Percentiles rank a stretch among this genome's conserved stretches.
Evolutionary conservation across 305 asterid genomes (phyloP).

Genomic region (Salvia sclarea): DNA sequence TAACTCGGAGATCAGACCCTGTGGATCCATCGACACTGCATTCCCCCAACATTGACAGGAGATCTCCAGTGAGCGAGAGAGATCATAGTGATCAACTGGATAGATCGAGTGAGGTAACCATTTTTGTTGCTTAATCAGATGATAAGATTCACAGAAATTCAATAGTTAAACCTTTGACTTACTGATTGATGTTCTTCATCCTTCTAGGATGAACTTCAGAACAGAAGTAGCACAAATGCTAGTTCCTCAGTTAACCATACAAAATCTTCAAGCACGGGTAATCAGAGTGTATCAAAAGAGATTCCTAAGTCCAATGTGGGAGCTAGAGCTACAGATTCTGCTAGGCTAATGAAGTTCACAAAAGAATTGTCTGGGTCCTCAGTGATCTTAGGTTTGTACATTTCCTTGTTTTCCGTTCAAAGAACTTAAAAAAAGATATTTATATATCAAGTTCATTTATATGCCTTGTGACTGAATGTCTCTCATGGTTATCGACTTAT

Average conservation of each 20-base stretch:
- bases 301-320: constrained; percentile 62
- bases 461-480: background rate
- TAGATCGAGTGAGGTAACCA: constrained; percentile 54
- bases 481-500: constrained; percentile 13
- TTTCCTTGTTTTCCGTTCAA: constrained; percentile 10
- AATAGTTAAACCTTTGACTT: constrained; percentile 19
- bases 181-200: constrained; percentile 27
- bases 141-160: background rate
- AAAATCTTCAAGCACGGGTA: constrained; percentile 44
- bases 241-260: constrained; percentile 51
- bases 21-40: constrained; percentile 50
- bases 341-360: constrained; percentile 86
- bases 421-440: constrained; percentile 1
- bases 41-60: constrained; percentile 59
- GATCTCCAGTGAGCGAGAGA: constrained; percentile 47
- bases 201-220: constrained; percentile 62
- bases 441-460: constrained; percentile 12
- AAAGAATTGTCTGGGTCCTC: constrained; percentile 76
- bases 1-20: constrained; percentile 71
- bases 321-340: constrained; percentile 93
- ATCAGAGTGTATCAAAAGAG: constrained; percentile 56
- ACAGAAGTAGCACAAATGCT: constrained; percentile 52
- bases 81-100: constrained; percentile 52
- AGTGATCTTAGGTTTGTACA: constrained; percentile 63
- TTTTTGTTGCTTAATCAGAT: background rate